Base-by-base conservation (phyloP, 176 grass and related monocot species). In the Zoysia pacifica region DNA sequence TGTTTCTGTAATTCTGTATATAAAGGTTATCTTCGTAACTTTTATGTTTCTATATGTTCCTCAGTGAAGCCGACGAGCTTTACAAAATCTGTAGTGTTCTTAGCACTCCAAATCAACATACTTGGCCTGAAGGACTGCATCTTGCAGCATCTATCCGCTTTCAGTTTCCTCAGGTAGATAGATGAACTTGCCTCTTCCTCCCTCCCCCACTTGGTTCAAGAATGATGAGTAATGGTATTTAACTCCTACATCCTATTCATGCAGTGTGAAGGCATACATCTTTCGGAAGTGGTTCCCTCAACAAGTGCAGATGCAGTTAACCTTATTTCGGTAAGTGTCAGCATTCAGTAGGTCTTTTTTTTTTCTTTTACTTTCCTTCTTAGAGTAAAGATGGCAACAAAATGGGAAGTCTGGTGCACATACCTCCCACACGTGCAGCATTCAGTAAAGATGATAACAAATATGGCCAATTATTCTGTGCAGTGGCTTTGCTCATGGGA, bases 401-500 rank as follows among this genome's bases (percentile, higher is more conserved):
- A 28, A 28, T 0, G 28, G 28, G 28, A 28, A 28, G 28, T 28
- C 28, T 28, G 28, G 28, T 28, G 28, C 28, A 28, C 28, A 28
- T 28, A 28, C 28, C 28, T 28, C 28, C 28, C 28, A 28, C 28
- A 28, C 28, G 28, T 28, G 28, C 28, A 28, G 28, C 28, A 5
- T 70, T 37, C 18, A 2, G 42, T 15, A 70, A 67, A n/a, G 75
- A 39, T 90, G 11, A 75, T 72, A 10, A 72, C 28, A 28, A 28
- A 28, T 28, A 0, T 28, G 28, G 28, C 37, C 49, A 45, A 18
- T 38, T 83, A 28, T 20, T 78, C 65, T 69, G 59, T 70, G 28
- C 72, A 99, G 93, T 77, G 81, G 67, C 92, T 99, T 88, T 99
- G 97, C 84, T 96, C 84, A 65, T 99, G 97, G 97, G 88, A 99